Percentiles rank a stretch among this genome's conserved stretches.
These are phyloP conservation scores for Alternaria solani DNA, from an alignment of 2,329 filamentous ascomycete genomes.

Conservation along the genomic window DNA sequence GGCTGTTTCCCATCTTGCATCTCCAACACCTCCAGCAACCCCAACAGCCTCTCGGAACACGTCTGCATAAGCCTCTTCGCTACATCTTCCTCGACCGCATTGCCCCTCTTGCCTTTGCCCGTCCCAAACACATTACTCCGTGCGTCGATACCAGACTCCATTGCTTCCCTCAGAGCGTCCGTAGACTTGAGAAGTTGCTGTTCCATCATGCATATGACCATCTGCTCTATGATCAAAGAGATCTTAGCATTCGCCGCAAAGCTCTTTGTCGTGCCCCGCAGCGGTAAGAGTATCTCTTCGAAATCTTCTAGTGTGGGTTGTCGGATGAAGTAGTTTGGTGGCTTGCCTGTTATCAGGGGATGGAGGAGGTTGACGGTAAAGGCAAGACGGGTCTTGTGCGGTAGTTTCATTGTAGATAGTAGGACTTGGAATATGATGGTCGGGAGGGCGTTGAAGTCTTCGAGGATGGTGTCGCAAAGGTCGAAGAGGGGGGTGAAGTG, in stretches of 20 bases:
- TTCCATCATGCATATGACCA: constrained; percentile 43
- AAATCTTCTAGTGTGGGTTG: constrained; percentile 42
- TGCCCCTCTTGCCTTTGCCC: constrained; percentile 55
- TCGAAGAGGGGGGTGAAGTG: constrained; percentile 61
- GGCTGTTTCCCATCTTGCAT: constrained; percentile 24
- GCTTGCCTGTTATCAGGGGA: constrained; percentile 32
- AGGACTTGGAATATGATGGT: constrained; percentile 66
- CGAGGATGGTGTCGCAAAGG: constrained; percentile 67
- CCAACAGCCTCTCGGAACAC: constrained; percentile 46
- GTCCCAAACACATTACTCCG: constrained; percentile 57
- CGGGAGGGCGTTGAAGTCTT: constrained; percentile 66
- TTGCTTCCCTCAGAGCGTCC: constrained; percentile 52
- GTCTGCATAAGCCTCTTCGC: constrained; percentile 45
- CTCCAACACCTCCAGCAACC: constrained; percentile 46
- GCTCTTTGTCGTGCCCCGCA: constrained; percentile 35
- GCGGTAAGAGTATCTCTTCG: constrained; percentile 35
- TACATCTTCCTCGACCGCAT: constrained; percentile 47
- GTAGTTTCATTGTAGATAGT: constrained; percentile 58
- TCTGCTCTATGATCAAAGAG: constrained; percentile 45
- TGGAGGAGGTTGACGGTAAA: constrained; percentile 53
- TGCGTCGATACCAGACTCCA: constrained; percentile 62
- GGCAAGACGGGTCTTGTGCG: constrained; percentile 55
- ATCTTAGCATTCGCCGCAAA: constrained; percentile 47
- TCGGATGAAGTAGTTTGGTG: constrained; percentile 37
- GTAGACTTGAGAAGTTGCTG: constrained; percentile 31